Evolutionary conservation across 1,284 basidiomycete species (phyloP).

Genomic region (Filobasidium uniguttulatum): DNA sequence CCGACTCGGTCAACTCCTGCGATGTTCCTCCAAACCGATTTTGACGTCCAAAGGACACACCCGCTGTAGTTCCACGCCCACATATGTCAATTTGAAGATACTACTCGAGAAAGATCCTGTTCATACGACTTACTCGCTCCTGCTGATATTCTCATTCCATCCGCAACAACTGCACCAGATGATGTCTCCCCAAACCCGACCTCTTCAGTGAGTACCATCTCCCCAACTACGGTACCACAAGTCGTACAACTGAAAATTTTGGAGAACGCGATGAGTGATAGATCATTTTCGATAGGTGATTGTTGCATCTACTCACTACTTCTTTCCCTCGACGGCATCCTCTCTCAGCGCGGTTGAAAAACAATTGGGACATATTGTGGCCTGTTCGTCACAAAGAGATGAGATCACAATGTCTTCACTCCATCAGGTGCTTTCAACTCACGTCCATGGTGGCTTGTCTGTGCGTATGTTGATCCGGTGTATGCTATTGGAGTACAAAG

Average conservation of each 20-base stretch:
- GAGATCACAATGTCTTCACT: too few relatives aligned
- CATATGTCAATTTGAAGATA: neutral
- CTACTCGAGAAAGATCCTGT: neutral
- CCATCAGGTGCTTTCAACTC: too few relatives aligned
- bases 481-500: too few relatives aligned
- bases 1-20: conserved; percentile 5
- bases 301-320: neutral
- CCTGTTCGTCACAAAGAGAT: too few relatives aligned
- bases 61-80: conserved; percentile 14
- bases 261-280: neutral
- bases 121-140: conserved; percentile 64
- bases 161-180: conserved; percentile 83
- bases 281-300: neutral
- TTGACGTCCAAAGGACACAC: conserved; percentile 19
- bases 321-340: neutral
- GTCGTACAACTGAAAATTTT: conserved; percentile 46
- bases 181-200: conserved; percentile 88
- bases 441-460: too few relatives aligned
- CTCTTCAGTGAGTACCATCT: conserved; percentile 86
- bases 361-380: too few relatives aligned
- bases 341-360: neutral
- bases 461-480: too few relatives aligned
- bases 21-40: conserved; percentile 28
- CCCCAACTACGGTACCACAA: conserved; percentile 82
- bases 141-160: conserved; percentile 85